These are phyloP conservation scores for Penicillium pulvis DNA, from an alignment of 495 filamentous ascomycete species.

Conservation along the genomic window DNA sequence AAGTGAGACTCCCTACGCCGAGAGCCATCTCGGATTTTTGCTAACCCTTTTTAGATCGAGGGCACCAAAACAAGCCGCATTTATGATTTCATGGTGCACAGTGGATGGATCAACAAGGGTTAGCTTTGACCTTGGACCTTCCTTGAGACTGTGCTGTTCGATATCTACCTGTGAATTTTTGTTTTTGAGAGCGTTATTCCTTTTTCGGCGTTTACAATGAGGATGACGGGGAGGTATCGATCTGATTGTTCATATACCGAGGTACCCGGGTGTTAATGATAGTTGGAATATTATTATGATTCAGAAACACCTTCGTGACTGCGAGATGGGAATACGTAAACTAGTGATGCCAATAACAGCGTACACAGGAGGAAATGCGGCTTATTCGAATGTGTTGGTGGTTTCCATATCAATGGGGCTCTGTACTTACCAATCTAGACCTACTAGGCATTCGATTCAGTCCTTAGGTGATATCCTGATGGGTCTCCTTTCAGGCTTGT, in stretches of 20 bases:
- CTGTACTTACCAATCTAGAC: too few relatives aligned
- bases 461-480: too few relatives aligned
- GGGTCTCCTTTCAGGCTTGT: too few relatives aligned
- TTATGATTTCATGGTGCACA: slow-evolving; percentile 92
- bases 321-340: background rate
- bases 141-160: background rate
- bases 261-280: slow-evolving; percentile 11
- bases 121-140: slow-evolving; percentile 19
- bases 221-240: background rate
- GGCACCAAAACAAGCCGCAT: slow-evolving; percentile 66
- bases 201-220: slow-evolving; percentile 22
- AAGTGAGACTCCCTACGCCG: slow-evolving; percentile 37
- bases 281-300: background rate
- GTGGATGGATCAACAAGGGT: slow-evolving; percentile 74
- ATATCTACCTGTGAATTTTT: slow-evolving; percentile 16
- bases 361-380: too few relatives aligned
- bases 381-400: too few relatives aligned
- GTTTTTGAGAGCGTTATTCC: slow-evolving; percentile 17
- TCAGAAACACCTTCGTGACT: background rate
- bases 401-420: too few relatives aligned
- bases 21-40: slow-evolving; percentile 6
- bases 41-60: slow-evolving; percentile 54
- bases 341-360: too few relatives aligned
- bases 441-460: too few relatives aligned
- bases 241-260: background rate